phyloP scores from a whole-genome alignment of 345 rosid genomes.

The Citrus reticulata region DNA sequence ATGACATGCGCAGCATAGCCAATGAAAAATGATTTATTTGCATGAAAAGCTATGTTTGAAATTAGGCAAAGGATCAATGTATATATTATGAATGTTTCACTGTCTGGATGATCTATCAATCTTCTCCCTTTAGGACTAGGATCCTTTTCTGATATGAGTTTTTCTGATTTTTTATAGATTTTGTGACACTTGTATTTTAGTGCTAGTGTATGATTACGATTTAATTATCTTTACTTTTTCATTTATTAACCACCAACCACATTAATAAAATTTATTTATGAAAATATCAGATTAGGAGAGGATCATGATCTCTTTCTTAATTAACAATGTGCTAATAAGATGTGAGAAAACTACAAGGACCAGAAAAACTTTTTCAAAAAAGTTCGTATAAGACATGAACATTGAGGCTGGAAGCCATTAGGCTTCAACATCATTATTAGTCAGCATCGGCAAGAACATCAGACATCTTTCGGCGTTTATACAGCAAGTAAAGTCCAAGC shows the following conservation, averaged over 20 bases:
- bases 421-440: conserved; percentile 12
- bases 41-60: conserved; percentile 21
- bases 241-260: too few species aligned
- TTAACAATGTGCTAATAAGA: neutral
- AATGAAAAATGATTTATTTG: conserved; percentile 25
- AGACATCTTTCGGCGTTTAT: conserved; percentile 16
- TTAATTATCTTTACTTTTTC: too few species aligned
- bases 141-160: rapidly evolving
- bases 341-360: conserved; percentile 2
- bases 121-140: neutral
- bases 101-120: conserved; percentile 12
- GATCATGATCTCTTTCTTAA: too few species aligned
- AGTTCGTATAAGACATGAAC: conserved; percentile 23
- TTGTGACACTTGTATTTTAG: too few species aligned
- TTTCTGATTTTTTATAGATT: too few species aligned
- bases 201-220: too few species aligned
- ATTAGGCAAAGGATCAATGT: neutral
- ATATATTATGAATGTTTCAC: neutral
- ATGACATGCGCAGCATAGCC: conserved; percentile 26
- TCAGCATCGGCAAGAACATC: conserved; percentile 1
- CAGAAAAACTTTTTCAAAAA: neutral
- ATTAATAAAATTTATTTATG: too few species aligned
- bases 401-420: conserved; percentile 30
- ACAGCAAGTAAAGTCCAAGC: conserved; percentile 1
- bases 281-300: rapidly evolving